A percentile compares a stretch with the other conserved stretches of the same genome.
Conservation (phyloP, 768 basidiomycete species). For the Astraeus odoratus region DNA sequence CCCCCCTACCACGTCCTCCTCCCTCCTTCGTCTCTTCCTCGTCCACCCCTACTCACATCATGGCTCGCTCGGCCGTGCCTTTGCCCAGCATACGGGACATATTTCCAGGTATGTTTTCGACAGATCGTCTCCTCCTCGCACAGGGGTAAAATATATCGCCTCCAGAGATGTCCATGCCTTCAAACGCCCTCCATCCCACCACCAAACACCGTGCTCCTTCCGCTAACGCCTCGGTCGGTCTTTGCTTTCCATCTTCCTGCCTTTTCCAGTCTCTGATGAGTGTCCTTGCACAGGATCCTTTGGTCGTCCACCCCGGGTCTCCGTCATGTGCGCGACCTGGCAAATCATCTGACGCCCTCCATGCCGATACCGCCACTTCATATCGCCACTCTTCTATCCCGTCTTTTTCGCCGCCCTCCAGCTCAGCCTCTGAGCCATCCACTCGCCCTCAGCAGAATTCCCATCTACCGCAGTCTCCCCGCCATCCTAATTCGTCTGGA, state of each 20-base stretch:
- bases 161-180: conserved; percentile 19
- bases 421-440: conserved; percentile 21
- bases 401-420: conserved; percentile 21
- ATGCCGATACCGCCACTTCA: not conserved
- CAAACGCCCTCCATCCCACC: not conserved
- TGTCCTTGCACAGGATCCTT: not conserved
- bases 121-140: not conserved
- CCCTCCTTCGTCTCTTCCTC: conserved; percentile 1
- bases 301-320: not conserved
- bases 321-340: conserved; percentile 1
- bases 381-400: conserved; percentile 6
- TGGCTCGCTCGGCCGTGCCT: conserved; percentile 24
- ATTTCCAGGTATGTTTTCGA: conserved; percentile 39
- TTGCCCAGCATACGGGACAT: conserved; percentile 50
- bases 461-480: conserved; percentile 9
- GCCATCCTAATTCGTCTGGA: conserved; percentile 4
- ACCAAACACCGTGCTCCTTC: not conserved
- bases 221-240: conserved; percentile 6
- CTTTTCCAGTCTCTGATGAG: not conserved
- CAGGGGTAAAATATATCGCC: not conserved
- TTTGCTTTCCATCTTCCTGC: not conserved
- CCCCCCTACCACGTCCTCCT: conserved; percentile 4
- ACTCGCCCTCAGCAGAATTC: not conserved
- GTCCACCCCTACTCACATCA: conserved; percentile 1
- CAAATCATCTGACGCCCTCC: not conserved